Evolutionary conservation across 441 rosid genomes (phyloP).

Genomic region (Eutrema salsugineum): DNA sequence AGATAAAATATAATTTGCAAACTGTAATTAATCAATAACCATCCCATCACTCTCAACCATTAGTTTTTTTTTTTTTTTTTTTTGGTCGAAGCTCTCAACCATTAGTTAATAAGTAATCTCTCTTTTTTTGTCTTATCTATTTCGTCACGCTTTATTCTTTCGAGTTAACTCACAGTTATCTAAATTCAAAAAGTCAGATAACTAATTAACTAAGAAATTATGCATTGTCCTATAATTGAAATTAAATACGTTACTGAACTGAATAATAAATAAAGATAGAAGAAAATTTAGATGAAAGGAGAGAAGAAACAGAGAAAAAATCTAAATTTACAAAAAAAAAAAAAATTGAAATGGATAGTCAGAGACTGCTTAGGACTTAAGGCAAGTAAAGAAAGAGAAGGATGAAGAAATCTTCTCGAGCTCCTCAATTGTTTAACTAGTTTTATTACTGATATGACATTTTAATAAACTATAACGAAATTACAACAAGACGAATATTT

Average conservation of each 20-base stretch:
- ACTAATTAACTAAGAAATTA: not conserved
- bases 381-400: not conserved
- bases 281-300: not conserved
- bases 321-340: not conserved
- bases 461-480: not conserved
- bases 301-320: not conserved
- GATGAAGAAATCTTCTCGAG: slow-evolving; percentile 16
- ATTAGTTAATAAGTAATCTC: not conserved
- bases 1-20: not conserved
- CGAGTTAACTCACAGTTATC: not conserved
- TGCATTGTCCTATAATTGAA: not conserved
- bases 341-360: slow-evolving; percentile 12
- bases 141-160: slow-evolving; percentile 16
- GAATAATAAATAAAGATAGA: not conserved
- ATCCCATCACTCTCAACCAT: slow-evolving; percentile 1
- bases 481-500: not conserved
- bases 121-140: not conserved
- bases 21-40: not conserved
- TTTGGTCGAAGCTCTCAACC: no score
- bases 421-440: not conserved
- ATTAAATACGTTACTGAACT: not conserved
- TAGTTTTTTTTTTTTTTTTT: no score
- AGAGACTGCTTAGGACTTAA: slow-evolving; percentile 14
- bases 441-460: slow-evolving; percentile 15
- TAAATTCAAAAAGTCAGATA: slow-evolving; percentile 18